Evolutionary conservation across 768 basidiomycete species (phyloP).

Genomic region (Russula ochroleuca): DNA sequence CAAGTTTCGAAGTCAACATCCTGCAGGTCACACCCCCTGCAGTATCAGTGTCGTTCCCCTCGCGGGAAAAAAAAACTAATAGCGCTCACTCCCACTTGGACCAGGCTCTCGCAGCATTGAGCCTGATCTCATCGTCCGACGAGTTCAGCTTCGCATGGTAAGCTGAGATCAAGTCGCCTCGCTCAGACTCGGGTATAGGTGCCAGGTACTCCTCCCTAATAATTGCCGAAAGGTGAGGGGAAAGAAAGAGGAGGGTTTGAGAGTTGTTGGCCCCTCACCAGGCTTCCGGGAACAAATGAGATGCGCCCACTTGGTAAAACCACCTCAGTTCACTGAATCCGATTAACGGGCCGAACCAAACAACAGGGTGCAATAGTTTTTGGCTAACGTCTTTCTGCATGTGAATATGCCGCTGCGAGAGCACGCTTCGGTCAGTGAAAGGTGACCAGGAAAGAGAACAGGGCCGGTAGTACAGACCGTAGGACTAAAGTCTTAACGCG

Average conservation of each 20-base stretch:
- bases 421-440: conserved; percentile 3
- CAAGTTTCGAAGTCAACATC: conserved; percentile 77
- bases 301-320: conserved; percentile 87
- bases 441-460: neutral
- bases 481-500: conserved; percentile 75
- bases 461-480: conserved; percentile 43
- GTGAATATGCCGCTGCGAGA: conserved; percentile 77
- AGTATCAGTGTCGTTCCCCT: neutral
- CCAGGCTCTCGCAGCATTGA: conserved; percentile 80
- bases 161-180: conserved; percentile 75
- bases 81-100: conserved; percentile 82
- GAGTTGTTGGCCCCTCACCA: conserved; percentile 46
- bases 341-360: neutral
- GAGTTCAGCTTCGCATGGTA: conserved; percentile 80
- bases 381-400: conserved; percentile 63
- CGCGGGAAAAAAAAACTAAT: neutral
- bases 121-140: conserved; percentile 57
- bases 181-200: conserved; percentile 75
- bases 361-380: neutral
- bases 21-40: conserved; percentile 39
- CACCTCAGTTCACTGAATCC: conserved; percentile 69
- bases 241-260: too few relatives aligned
- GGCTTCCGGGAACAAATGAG: conserved; percentile 81
- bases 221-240: neutral
- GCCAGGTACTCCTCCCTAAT: conserved; percentile 77